These are phyloP conservation scores for Solanum virginianum DNA, from an alignment of 257 asterid species.

Conservation along the genomic window DNA sequence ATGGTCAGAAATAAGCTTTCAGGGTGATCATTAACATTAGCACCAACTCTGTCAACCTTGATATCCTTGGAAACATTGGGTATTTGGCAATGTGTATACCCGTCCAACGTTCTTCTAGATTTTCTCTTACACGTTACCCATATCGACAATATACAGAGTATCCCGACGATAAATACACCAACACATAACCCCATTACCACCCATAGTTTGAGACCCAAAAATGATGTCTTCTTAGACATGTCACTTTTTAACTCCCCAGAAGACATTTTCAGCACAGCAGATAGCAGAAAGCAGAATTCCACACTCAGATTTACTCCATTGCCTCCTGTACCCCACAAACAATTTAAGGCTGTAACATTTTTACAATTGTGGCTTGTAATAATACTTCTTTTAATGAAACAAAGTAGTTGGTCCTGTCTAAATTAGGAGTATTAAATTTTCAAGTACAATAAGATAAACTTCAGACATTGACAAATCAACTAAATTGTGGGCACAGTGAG, in stretches of 20 bases:
- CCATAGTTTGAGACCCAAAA: constrained; percentile 74
- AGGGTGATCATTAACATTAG: constrained; percentile 22
- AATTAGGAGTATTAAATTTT: background rate
- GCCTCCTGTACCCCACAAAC: constrained; percentile 38
- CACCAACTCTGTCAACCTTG: constrained; percentile 56
- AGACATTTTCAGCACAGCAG: constrained; percentile 36
- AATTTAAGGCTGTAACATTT: background rate
- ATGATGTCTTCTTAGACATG: constrained; percentile 44
- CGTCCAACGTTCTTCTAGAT: constrained; percentile 42
- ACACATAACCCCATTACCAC: constrained; percentile 67
- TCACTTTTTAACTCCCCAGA: constrained; percentile 40
- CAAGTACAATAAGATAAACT: background rate
- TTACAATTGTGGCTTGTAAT: background rate
- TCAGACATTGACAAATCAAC: background rate
- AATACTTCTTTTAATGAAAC: background rate
- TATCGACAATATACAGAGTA: constrained; percentile 61
- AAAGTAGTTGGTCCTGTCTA: background rate
- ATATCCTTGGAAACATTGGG: constrained; percentile 80
- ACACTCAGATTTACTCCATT: constrained; percentile 20
- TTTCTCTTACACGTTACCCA: constrained; percentile 61
- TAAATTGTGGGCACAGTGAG: background rate
- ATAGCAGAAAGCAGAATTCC: background rate
- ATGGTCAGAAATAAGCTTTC: constrained; percentile 38
- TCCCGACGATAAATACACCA: constrained; percentile 60
- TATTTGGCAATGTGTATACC: constrained; percentile 42